Evolutionary conservation across 2,329 filamentous ascomycete species (phyloP), one percentile per base, ranked within the genome.

Genomic region (Sordariomycetes sp.): DNA sequence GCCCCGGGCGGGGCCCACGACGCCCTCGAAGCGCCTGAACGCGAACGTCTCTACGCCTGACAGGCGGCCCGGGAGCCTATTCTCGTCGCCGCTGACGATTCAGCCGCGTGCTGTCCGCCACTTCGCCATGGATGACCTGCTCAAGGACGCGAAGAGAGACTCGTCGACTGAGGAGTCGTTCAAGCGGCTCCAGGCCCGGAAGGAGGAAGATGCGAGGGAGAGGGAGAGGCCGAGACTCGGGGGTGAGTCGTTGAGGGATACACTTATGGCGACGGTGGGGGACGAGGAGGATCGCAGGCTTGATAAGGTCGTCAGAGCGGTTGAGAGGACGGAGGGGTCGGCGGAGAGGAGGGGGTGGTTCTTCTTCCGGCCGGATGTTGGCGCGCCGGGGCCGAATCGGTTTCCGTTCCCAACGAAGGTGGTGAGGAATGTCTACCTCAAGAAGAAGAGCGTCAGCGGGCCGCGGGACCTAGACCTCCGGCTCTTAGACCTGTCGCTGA

Each of bases 121-220:
- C 52, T 85, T 84, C 61, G 80, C 85, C 57, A 68, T 90, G 57
- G 80, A 81, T 59, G 74, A 78, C 1, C 73, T 90, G 10, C 73
- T 85, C 48, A 78, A 74, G 52, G 77, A 84, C 63, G 78, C 82
- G 6, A 71, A 75, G 48, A 74, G 77, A 58, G 81, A 89, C 60
- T 74, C 81, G 50, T 79, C 80, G 45, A 76, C 76, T 1, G 79
- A 82, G 56, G 81, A 77, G 17, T 83, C 78, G 60, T 75, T 75
- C 6, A 70, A 73, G 50, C 34, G 52, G 10, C 10, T 53, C 24
- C 57, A 54, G 35, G 32, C 20, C n/a, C 39, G 51, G 42, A 35
- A 42, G 25, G 53, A 54, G 15, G 39, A 50, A 2, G 48, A 52
- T 13, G 55, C 56, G n/a, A 56, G 51, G 22, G n/a, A n/a, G 5